Evolutionary conservation across 371 early-diverging fungal genomes (phyloP).

Genomic region (Syncephalastrum monosporum): DNA sequence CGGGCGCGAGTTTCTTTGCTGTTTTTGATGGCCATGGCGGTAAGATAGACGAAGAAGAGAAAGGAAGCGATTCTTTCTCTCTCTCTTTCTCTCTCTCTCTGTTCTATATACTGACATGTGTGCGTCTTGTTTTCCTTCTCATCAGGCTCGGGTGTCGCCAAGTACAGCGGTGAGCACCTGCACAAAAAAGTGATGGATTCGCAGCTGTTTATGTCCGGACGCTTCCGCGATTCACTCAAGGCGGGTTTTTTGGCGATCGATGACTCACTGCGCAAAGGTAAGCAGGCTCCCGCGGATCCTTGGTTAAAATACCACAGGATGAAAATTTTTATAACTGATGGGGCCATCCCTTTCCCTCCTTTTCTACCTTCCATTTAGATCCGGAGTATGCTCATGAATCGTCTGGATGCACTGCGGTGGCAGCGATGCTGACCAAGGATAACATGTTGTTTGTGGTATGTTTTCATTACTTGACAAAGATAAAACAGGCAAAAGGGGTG

Average conservation of each 20-base stretch:
- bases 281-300: not conserved
- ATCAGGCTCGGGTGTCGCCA: constrained; percentile 75
- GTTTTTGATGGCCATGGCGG: constrained; percentile 98
- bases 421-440: constrained; percentile 73
- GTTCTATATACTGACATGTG: not conserved
- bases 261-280: constrained; percentile 70
- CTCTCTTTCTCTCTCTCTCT: too few species aligned
- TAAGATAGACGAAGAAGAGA: constrained; percentile 18
- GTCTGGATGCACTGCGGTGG: constrained; percentile 96
- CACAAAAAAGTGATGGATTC: constrained; percentile 67
- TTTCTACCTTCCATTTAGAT: constrained; percentile 39
- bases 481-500: not conserved
- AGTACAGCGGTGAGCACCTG: constrained; percentile 78
- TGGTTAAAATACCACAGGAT: not conserved
- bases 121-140: not conserved
- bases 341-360: not conserved
- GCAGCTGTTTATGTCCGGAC: constrained; percentile 59
- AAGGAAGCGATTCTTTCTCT: too few species aligned
- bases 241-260: constrained; percentile 83
- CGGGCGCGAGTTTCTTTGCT: constrained; percentile 81
- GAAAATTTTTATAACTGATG: not conserved
- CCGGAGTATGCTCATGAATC: constrained; percentile 68
- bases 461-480: constrained; percentile 4
- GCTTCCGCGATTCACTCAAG: constrained; percentile 71
- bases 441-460: constrained; percentile 47